Conservation (phyloP, 768 basidiomycete species). For the Lactifluus piperatus region DNA sequence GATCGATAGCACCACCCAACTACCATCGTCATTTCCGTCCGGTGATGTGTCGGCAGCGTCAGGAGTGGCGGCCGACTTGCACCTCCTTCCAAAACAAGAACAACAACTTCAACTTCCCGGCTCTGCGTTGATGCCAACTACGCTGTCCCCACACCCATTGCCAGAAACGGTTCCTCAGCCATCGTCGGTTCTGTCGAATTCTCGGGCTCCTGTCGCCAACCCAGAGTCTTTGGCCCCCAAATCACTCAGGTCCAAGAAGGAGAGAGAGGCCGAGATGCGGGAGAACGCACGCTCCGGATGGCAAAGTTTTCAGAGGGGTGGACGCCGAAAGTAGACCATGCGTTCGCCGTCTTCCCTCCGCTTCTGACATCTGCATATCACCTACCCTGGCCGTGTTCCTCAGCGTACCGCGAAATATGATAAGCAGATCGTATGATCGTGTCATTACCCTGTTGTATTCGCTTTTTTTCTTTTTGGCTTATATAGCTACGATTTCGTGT, state of each 20-base stretch:
- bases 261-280: constrained; percentile 11
- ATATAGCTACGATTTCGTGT: too few species aligned
- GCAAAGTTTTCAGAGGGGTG: constrained; percentile 21
- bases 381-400: not conserved
- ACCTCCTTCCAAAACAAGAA: constrained; percentile 12
- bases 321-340: constrained; percentile 15
- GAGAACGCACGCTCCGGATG: constrained; percentile 21
- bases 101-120: not conserved
- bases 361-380: not conserved
- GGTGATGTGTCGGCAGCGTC: not conserved
- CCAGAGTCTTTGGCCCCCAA: not conserved
- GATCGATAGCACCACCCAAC: constrained; percentile 40
- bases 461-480: too few species aligned
- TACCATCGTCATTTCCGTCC: not conserved
- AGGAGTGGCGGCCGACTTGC: not conserved
- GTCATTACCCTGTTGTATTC: not conserved
- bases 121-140: constrained; percentile 21
- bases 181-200: not conserved
- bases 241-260: constrained; percentile 2
- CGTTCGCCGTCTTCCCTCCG: not conserved
- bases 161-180: constrained; percentile 1
- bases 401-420: not conserved
- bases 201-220: not conserved
- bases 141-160: constrained; percentile 14
- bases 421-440: not conserved